Evolutionary conservation across 345 rosid species (phyloP), one percentile per base, ranked within the genome.

Genomic region (Hibiscus syriacus): DNA sequence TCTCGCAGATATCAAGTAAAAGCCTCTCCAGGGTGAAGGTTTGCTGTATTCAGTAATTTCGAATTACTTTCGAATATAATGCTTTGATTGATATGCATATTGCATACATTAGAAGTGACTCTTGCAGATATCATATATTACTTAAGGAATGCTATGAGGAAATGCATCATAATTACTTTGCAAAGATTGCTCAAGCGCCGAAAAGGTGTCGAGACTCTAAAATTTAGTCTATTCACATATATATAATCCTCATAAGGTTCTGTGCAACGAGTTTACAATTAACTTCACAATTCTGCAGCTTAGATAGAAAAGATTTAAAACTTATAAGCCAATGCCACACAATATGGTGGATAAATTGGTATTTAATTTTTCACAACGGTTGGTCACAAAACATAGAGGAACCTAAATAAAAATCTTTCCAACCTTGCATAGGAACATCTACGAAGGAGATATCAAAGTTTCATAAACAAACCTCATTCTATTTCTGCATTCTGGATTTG

Each of bases 401-500:
- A 56, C 26, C 4, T 52, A 20, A 20, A 67, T n/a, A 53, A 34
- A 67, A 50, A 30, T 10, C 19, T 16, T 32, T 59, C 25, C 46
- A n/a, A 22, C 43, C 46, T 36, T 30, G 4, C n/a, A 14, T 34
- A n/a, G n/a, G n/a, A n/a, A n/a, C n/a, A n/a, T n/a, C 61, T 22
- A 26, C 25, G 60, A 34, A 67, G 58, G 13, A 8, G 25, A 46
- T 43, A 17, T 34, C 8, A 48, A 29, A 23, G 46, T 22, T 25
- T 16, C 0, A 38, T 12, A 32, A 38, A 49, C 11, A 34, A 59
- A 45, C 29, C 58, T 38, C 38, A 48, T 27, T 48, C 64, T 80
- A 85, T 55, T 72, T 77, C 23, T 83, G 77, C 9, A 86, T 72
- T 73, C 81, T 75, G 23, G 76, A 63, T 56, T 84, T 76, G 65